A percentile compares a stretch with the other conserved stretches of the same genome.
Conservation (phyloP, 768 basidiomycete species). For the Pilatotrama ljubarskyi region DNA sequence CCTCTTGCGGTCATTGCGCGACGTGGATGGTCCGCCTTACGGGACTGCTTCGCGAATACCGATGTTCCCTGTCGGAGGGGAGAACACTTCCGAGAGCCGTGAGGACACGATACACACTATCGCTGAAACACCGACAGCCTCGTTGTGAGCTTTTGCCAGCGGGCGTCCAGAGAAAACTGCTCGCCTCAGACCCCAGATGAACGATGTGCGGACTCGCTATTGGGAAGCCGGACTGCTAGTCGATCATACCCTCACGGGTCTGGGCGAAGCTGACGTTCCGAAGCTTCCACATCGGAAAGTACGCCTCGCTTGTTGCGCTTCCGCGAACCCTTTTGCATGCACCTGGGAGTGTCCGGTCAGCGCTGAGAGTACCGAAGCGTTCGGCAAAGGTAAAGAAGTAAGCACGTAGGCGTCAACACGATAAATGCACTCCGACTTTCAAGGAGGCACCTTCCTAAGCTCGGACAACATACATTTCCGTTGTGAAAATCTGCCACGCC, state of each 20-base stretch:
- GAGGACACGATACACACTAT: background rate
- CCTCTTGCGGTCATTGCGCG: conserved; percentile 7
- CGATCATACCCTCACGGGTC: background rate
- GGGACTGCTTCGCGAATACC: background rate
- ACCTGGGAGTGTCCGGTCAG: background rate
- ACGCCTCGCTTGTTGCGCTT: background rate
- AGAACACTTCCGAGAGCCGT: background rate
- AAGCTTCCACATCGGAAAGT: conserved; percentile 5
- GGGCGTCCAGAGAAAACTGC: background rate
- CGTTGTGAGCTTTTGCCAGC: background rate
- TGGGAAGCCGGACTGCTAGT: background rate
- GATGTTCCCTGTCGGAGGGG: background rate
- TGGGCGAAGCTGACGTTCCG: background rate
- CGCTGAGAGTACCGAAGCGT: background rate
- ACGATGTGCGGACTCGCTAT: background rate
- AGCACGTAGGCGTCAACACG: background rate
- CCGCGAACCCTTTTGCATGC: background rate
- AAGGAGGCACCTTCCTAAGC: background rate
- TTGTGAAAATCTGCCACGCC: too few relatives aligned
- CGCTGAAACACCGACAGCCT: background rate
- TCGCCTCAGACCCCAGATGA: background rate
- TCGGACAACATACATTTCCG: background rate
- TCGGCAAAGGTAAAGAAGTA: background rate
- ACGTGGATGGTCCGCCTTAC: background rate
- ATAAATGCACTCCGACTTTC: background rate